Evolutionary conservation across 2,329 filamentous ascomycete genomes (phyloP), one percentile per base, ranked within the genome.

Genomic region (Atkinsonella texensis): DNA sequence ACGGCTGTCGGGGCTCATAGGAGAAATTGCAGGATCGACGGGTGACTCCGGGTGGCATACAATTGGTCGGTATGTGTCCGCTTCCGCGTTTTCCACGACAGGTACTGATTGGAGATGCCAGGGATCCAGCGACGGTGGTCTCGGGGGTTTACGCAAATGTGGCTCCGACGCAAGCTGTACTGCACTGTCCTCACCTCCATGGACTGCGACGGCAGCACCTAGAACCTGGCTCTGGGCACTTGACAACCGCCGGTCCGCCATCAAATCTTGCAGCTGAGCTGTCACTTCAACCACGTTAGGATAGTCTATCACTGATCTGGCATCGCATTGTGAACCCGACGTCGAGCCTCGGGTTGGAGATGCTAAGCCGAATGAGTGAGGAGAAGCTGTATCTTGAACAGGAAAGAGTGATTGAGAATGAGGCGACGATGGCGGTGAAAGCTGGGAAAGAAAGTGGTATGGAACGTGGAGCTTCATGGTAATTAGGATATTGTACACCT

Each of bases 401-500:
- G 54, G 51, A 17, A 53, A 54, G 6, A 53, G 42, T 10, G 55
- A 43, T 12, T 41, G 32, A 31, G 54, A 53, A 13, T 55, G 55
- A 7, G 58, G 59, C 10, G 59, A 58, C 12, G 55, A 58, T 3
- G 62, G 63, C 32, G 63, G 62, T 15, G 65, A 67, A 31, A 57
- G 44, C 28, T 58, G 55, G 7, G 53, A 55, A 55, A 63, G 56
- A 54, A 63, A 59, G 52, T 28, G 44, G 9, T 35, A 42, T 4
- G 58, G 59, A n/a, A 60, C 59, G 45, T 73, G 70, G 12, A 80
- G 68, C 59, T 73, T 79, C 71, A 80, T 74, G 47, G 74, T 69
- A 63, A 74, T 73, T 15, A 81, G 63, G 33, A 76, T 71, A 48
- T 79, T 73, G 46, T 70, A 64, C 12, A 79, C 72, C 48, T 66